Evolutionary conservation across 2,329 filamentous ascomycete species (phyloP).

Genomic region (Hawksworthiomyces lignivorus): DNA sequence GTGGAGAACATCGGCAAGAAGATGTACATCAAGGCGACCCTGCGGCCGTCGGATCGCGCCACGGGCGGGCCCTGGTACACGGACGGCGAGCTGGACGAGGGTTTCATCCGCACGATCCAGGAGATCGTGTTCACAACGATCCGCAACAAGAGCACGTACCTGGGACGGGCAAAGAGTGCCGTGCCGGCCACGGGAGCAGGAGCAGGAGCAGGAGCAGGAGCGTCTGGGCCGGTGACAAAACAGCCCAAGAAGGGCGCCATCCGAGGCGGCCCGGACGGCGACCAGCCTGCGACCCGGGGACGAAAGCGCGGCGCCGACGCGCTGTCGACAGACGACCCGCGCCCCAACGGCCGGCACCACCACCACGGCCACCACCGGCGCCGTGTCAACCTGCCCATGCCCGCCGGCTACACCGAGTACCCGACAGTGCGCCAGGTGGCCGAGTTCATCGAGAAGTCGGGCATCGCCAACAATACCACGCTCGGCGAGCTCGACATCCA

Average conservation of each 20-base stretch:
- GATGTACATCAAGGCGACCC: constrained; percentile 86
- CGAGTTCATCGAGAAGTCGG: constrained; percentile 58
- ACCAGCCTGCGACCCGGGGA: constrained; percentile 14
- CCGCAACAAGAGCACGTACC: constrained; percentile 63
- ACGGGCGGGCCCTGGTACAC: constrained; percentile 94
- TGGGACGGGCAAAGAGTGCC: constrained; percentile 26
- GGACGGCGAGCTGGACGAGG: constrained; percentile 80
- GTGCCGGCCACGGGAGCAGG: constrained; percentile 15
- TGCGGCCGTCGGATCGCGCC: constrained; percentile 80
- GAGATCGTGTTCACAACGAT: constrained; percentile 67
- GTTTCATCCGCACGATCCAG: constrained; percentile 73
- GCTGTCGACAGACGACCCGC: constrained; percentile 30
- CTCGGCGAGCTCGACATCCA: constrained; percentile 69
- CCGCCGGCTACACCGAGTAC: constrained; percentile 66
- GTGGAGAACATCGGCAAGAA: constrained; percentile 87
- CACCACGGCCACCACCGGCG: constrained; percentile 19
- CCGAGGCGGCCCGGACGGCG: constrained; percentile 18
- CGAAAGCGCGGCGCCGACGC: constrained; percentile 46
- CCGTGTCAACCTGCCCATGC: constrained; percentile 42
- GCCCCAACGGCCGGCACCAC: constrained; percentile 9
- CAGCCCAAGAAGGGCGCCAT: constrained; percentile 37
- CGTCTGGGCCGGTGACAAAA: constrained; percentile 17
- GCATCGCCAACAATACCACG: constrained; percentile 65
- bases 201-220: constrained; percentile 27
- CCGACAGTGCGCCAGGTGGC: constrained; percentile 76